Evolutionary conservation across 495 filamentous ascomycete genomes (phyloP), one percentile per base, ranked within the genome.

Genomic region (Penicillium bovifimosum): DNA sequence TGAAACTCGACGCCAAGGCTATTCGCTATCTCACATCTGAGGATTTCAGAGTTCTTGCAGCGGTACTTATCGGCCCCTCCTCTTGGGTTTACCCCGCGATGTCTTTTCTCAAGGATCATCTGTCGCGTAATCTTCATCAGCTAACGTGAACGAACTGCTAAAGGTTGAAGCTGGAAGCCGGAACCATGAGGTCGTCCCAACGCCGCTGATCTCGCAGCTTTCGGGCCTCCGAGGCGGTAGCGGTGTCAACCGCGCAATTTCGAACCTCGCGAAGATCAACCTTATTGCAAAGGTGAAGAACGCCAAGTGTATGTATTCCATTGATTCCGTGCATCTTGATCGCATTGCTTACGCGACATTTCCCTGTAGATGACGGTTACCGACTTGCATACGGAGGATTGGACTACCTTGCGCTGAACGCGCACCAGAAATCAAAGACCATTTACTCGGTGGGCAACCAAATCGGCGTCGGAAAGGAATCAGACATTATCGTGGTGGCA

Each of bases 181-280:
- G 63, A 97, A 97, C 76, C 93, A 99, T 71, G 93, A 97, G 73
- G 77, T 97, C 33, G 91, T 99, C 14, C 93, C 93, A 1, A 96
- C 91, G 3, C 77, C 89, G 5, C 71, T 99, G 53, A 96, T 97
- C 47, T 80, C 83, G 41, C 84, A 90, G 64, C 77, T 96, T 14
- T 83, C 91, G 2, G 83, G 87, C 40, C 80, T 97, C 31, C 82
- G 87, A 41, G 86, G 88, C 56, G 87, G 87, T 56, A 86, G 84
- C 51, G 87, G 88, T 34, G 90, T 96, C n/a, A 86, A 91, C 69
- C 86, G 81, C 60, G 80, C 82, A 60, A 96, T 99, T 57, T 93
- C 91, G 28, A 85, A 79, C 43, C 81, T 99, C 34, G 93, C 93
- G 54, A 97, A 97, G 67, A 84, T 80, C n/a, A 89, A 87, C 54